Conservation (phyloP, 139 green algal genomes). For the Ettlia oleoabundans region DNA sequence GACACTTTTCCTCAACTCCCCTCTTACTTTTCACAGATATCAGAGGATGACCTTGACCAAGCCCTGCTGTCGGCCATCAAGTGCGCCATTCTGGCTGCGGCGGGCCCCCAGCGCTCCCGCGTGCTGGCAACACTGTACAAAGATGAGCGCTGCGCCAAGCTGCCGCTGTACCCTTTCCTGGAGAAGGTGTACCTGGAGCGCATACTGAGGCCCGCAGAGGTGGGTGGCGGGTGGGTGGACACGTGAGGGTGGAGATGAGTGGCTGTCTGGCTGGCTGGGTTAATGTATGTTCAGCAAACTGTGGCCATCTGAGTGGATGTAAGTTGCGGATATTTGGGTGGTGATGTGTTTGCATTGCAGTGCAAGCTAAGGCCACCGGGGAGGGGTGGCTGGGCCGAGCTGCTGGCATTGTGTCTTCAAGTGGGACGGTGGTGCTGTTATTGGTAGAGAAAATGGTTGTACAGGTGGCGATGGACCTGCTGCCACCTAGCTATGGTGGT, state of each 20-base stretch:
- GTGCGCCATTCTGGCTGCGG: conserved; percentile 92
- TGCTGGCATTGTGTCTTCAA: no score
- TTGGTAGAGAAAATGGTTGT: no score
- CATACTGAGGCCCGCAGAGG: conserved; percentile 79
- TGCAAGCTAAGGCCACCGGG: no score
- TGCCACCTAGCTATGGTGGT: no score
- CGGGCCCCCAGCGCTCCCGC: conserved; percentile 88
- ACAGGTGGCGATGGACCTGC: no score
- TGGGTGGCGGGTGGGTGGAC: conserved; percentile 38
- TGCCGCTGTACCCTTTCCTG: conserved; percentile 86
- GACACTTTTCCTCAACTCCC: not conserved
- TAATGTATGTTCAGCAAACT: no score
- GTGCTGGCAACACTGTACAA: conserved; percentile 93
- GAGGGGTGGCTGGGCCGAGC: no score
- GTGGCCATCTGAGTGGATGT: no score
- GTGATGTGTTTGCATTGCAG: no score
- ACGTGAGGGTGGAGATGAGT: not conserved
- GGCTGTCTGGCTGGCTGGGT: not conserved
- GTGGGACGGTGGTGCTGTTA: no score
- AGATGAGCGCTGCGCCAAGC: conserved; percentile 84
- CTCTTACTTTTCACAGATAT: not conserved
- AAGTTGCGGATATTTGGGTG: no score
- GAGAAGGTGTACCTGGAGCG: conserved; percentile 97
- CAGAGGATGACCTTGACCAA: conserved; percentile 69
- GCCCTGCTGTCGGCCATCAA: conserved; percentile 85